Conservation (phyloP, 805 yeast genomes). For the Kazachstania bromeliacearum region DNA sequence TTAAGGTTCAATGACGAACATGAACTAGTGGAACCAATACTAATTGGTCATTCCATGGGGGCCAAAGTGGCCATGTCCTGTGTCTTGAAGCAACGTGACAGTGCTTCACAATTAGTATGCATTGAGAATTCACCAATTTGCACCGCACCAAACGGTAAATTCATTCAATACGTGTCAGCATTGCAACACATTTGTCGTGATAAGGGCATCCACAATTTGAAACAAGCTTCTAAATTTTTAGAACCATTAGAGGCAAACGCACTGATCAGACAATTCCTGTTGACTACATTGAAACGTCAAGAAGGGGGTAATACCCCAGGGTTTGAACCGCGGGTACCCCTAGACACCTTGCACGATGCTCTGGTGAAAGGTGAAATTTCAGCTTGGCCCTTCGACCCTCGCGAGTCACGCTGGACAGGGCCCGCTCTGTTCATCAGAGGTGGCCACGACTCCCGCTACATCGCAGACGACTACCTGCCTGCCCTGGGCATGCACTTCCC, state of each 20-base stretch:
- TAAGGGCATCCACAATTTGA: slow-evolving; percentile 37
- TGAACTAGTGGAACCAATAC: slow-evolving; percentile 38
- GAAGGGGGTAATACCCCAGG: slow-evolving; percentile 21
- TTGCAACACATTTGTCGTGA: slow-evolving; percentile 48
- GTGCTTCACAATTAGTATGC: slow-evolving; percentile 53
- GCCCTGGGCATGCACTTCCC: slow-evolving; percentile 75
- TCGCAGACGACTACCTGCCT: slow-evolving; percentile 73
- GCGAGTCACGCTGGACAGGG: slow-evolving; percentile 47
- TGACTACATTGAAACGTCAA: slow-evolving; percentile 34
- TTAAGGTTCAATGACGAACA: slow-evolving; percentile 52
- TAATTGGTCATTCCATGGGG: slow-evolving; percentile 84
- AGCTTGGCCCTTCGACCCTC: slow-evolving; percentile 64
- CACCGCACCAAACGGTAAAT: slow-evolving; percentile 45
- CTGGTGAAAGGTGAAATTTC: slow-evolving; percentile 60
- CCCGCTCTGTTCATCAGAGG: slow-evolving; percentile 81
- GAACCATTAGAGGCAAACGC: slow-evolving; percentile 50
- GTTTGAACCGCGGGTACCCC: slow-evolving; percentile 45
- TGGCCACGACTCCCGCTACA: slow-evolving; percentile 57
- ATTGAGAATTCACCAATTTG: slow-evolving; percentile 90
- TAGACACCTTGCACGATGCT: slow-evolving; percentile 55
- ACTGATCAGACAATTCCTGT: slow-evolving; percentile 63
- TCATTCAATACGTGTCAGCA: slow-evolving; percentile 57
- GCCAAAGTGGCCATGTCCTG: slow-evolving; percentile 90
- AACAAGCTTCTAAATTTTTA: slow-evolving; percentile 60
- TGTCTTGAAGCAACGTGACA: slow-evolving; percentile 55